Evolutionary conservation across 805 yeast species (phyloP).

Genomic region (Saccharomyces jurei): DNA sequence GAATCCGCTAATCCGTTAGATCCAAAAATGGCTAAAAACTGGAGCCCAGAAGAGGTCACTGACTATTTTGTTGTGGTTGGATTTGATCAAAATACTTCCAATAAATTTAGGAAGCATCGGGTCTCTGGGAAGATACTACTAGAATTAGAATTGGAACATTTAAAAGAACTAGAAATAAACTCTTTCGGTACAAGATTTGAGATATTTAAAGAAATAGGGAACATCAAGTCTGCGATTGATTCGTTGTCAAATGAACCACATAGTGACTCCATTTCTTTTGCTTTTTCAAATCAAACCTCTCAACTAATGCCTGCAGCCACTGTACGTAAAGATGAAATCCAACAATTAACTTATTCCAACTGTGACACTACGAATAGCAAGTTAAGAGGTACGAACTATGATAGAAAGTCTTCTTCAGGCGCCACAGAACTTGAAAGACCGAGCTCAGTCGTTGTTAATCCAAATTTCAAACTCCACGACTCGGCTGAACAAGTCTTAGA

Average conservation of each 20-base stretch:
- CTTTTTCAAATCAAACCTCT: conserved; percentile 2
- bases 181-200: conserved; percentile 95
- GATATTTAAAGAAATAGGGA: conserved; percentile 78
- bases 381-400: background rate
- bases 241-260: background rate
- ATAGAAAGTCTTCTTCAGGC: background rate
- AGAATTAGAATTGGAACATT: conserved; percentile 73
- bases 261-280: background rate
- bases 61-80: conserved; percentile 64
- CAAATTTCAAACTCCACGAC: background rate
- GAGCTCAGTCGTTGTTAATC: conserved; percentile 4
- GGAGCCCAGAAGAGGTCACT: conserved; percentile 84
- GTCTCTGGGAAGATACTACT: conserved; percentile 79
- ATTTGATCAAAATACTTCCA: conserved; percentile 61
- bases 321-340: conserved; percentile 1
- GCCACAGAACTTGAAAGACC: background rate
- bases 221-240: conserved; percentile 32
- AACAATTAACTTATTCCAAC: background rate
- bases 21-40: conserved; percentile 43
- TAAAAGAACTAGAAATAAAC: conserved; percentile 84
- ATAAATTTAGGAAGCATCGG: conserved; percentile 75
- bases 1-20: conserved; percentile 26
- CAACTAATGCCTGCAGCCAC: conserved; percentile 34
- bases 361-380: background rate
- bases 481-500: background rate